Conservation (phyloP, 129 eudicot genomes). For the Flaveria trinervia region DNA sequence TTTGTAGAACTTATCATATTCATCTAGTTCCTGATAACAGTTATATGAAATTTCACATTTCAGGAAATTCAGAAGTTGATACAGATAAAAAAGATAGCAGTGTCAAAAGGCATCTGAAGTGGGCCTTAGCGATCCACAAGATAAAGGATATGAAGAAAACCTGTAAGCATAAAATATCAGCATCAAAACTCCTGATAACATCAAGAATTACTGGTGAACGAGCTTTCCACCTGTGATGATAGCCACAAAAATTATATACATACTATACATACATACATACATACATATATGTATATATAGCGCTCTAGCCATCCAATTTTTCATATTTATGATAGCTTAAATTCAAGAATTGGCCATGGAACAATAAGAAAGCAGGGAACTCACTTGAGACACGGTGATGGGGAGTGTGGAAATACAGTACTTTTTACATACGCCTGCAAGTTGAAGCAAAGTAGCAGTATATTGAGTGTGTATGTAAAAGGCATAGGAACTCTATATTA, state of each 20-base stretch:
- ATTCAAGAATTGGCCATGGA: conserved; percentile 5
- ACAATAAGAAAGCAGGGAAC: conserved; percentile 24
- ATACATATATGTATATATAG: not conserved
- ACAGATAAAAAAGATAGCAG: not conserved
- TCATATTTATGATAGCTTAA: conserved; percentile 18
- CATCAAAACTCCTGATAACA: conserved; percentile 61
- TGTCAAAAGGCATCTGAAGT: not conserved
- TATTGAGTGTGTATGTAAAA: not conserved
- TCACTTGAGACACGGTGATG: conserved; percentile 82
- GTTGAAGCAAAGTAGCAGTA: not conserved
- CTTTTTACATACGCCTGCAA: conserved; percentile 87
- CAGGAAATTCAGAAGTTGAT: conserved; percentile 7
- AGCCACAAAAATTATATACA: conserved; percentile 3
- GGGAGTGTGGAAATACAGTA: conserved; percentile 78
- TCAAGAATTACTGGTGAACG: conserved; percentile 77
- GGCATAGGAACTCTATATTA: not conserved
- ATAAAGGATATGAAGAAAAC: conserved; percentile 33
- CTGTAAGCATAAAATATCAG: conserved; percentile 96
- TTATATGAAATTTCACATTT: conserved; percentile 12
- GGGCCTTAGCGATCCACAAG: not conserved
- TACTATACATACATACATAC: too few species aligned
- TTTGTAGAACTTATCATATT: conserved; percentile 81
- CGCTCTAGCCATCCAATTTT: not conserved
- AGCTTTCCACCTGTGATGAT: conserved; percentile 78
- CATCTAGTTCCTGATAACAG: conserved; percentile 74